These are phyloP conservation scores for Fusarium nisikadoi DNA, from an alignment of 2,329 filamentous ascomycete genomes.

Conservation along the genomic window DNA sequence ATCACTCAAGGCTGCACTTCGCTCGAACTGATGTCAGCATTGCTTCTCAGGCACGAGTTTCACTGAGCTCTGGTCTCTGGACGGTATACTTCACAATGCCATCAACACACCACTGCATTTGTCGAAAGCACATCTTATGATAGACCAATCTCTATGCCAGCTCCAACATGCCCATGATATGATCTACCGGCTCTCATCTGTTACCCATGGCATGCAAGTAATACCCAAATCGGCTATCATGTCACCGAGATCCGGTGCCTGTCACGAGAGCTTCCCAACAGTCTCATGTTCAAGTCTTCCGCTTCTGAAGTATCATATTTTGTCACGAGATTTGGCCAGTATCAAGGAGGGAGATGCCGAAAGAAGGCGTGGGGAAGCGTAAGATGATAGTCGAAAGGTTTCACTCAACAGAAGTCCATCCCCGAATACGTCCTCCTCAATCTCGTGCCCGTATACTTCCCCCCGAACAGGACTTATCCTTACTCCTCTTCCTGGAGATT, in stretches of 20 bases:
- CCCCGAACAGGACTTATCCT: neutral
- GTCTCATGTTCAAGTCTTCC: neutral
- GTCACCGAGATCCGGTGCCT: neutral
- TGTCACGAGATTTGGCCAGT: neutral
- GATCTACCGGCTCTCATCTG: neutral
- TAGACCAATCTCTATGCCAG: neutral
- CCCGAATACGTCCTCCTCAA: neutral
- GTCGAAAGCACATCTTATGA: neutral
- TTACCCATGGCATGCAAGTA: neutral
- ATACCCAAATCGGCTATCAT: conserved; percentile 3
- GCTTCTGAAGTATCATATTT: neutral
- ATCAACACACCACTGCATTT: neutral
- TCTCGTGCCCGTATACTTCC: neutral
- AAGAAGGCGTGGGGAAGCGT: conserved; percentile 5
- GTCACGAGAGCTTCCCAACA: conserved; percentile 9
- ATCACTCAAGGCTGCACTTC: neutral
- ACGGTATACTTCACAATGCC: neutral
- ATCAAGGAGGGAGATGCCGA: neutral
- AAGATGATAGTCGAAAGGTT: neutral
- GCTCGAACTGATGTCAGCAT: neutral
- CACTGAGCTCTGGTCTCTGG: neutral
- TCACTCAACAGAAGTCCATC: neutral
- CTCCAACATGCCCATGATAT: neutral
- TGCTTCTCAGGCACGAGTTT: neutral
- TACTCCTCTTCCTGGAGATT: neutral